Evolutionary conservation across 345 rosid species (phyloP), one percentile per base, ranked within the genome.

Genomic region (Hirschfeldia incana): DNA sequence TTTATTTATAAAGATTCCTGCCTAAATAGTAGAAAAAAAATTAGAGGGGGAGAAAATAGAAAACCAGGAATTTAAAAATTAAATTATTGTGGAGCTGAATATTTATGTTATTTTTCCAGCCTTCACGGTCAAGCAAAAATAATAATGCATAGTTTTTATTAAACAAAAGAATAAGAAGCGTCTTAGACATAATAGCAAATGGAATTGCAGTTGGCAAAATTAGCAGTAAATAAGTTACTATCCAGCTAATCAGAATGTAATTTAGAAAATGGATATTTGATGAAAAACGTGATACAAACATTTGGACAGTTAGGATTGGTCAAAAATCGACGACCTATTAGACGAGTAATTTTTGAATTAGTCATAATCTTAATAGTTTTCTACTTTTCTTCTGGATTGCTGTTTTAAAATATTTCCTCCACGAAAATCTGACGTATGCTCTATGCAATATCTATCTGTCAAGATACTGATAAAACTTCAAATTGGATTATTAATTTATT

Each of bases 371-470:
- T 57, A 0, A 10, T 46, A 33, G 6, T 33, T 2, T 12, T 26
- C 26, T 58, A 21, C 2, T 58, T 59, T 27, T 27, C 6, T 27
- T 60, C 15, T 37, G 27, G 39, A 36, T 26, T 49, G 17, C 42
- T 49, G 15, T 26, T 37, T 27, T 60, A 62, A 69, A 58, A 42
- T 6, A 32, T 65, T 8, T 30, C 10, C 28, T 65, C 27, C 67
- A 65, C 59, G 68, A 46, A 72, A 59, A 66, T 16, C 64, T 72
- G 73, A 78, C 81, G 63, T 78, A 72, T 65, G 5, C 36, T 21
- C 7, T 17, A 66, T 30, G 69, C 12, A 58, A 15, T 27, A 58
- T 78, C 30, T 51, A 61, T 13, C 78, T 79, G 78, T 79, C 30
- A 79, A 62, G 82, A 73, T 73, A 67, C 67, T 27, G 46, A 46